Evolutionary conservation across 768 basidiomycete species (phyloP).

Genomic region (Scleroderma bovista): DNA sequence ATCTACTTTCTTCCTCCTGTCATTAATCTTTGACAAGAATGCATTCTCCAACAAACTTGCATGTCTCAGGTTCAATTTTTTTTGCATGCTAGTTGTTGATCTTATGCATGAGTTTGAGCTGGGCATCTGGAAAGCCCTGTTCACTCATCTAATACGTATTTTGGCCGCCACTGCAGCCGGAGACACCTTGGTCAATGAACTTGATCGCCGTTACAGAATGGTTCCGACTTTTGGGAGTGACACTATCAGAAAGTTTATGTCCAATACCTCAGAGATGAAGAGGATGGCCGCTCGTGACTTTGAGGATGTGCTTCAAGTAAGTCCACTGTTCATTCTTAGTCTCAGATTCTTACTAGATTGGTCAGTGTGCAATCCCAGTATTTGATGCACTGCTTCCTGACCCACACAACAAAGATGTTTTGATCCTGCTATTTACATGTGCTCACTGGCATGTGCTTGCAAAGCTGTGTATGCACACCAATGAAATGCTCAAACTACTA

Average conservation of each 20-base stretch:
- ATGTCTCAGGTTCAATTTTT: too few species aligned
- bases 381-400: too few species aligned
- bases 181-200: too few species aligned
- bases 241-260: slow-evolving; percentile 26
- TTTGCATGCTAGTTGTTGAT: slow-evolving; percentile 13
- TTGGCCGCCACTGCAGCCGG: slow-evolving; percentile 4
- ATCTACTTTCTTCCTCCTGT: too few species aligned
- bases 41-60: too few species aligned
- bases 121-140: slow-evolving; percentile 15
- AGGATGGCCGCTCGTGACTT: slow-evolving; percentile 33
- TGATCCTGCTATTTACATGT: too few species aligned
- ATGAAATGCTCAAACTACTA: slow-evolving; percentile 16
- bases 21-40: too few species aligned
- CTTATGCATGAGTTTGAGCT: slow-evolving; percentile 19
- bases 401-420: too few species aligned
- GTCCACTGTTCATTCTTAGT: too few species aligned
- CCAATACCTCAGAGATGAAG: slow-evolving; percentile 31
- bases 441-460: too few species aligned
- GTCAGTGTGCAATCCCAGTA: too few species aligned
- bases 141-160: slow-evolving; percentile 15
- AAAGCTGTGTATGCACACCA: slow-evolving; percentile 27
- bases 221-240: slow-evolving; percentile 28
- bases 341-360: too few species aligned
- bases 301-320: slow-evolving; percentile 33
- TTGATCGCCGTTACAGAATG: slow-evolving; percentile 27